Evolutionary conservation across 2,329 filamentous ascomycete genomes (phyloP).

Genomic region (Pestalotiopsis sp.): DNA sequence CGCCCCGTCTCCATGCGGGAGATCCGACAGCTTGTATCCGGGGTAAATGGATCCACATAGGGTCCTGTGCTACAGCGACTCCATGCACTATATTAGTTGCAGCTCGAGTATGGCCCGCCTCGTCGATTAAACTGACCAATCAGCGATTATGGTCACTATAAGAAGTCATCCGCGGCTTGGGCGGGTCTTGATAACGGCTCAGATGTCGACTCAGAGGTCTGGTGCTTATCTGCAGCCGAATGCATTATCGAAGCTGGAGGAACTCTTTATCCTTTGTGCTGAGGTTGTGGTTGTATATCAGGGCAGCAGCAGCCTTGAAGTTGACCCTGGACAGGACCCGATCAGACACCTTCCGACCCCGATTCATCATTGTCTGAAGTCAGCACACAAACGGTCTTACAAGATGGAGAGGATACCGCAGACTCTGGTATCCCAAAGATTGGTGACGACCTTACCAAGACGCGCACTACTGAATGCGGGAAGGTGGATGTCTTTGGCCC

Average conservation of each 20-base stretch:
- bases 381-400: background rate
- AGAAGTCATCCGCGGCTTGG: background rate
- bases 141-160: background rate
- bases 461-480: background rate
- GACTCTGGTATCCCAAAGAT: background rate
- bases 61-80: background rate
- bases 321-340: background rate
- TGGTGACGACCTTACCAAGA: background rate
- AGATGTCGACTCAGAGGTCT: background rate
- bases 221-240: background rate
- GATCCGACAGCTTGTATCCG: constrained; percentile 4
- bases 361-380: background rate
- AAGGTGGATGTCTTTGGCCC: background rate
- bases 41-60: background rate
- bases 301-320: background rate
- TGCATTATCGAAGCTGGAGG: background rate
- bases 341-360: background rate
- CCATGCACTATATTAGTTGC: background rate
- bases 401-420: background rate
- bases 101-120: background rate
- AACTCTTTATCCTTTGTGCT: background rate
- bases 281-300: background rate
- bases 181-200: background rate
- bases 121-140: constrained; percentile 9
- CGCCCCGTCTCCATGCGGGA: background rate